Base-by-base conservation (phyloP, 2,329 filamentous ascomycete genomes). In the Cercospora nicotianae region DNA sequence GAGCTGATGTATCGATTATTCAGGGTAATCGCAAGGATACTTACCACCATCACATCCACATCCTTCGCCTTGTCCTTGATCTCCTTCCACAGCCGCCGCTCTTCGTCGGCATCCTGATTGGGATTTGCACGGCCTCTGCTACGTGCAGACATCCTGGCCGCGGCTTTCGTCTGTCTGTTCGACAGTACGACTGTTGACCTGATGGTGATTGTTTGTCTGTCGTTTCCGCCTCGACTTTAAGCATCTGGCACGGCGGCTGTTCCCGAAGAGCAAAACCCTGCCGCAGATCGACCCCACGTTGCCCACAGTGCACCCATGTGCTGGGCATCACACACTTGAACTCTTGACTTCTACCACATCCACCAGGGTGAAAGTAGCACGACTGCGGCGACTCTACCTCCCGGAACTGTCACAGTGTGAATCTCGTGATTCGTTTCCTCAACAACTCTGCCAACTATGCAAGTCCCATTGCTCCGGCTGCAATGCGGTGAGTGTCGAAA, bases 391-490 rank as follows among this genome's bases (percentile, higher is more conserved):
- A 23, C 20, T 13, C 45, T 13, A 20, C 20, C 13, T 1, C 5
- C 12, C 13, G 45, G 12, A 23, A 13, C 20, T 23, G 45, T 51
- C 45, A 23, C 45, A 26, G 8, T 23, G 18, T 23, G 45, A 13
- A 13, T 13, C n/a, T 13, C 20, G 45, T 23, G 20, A 13, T 23
- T 51, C 45, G 20, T 20, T 23, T 51, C 45, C 45, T 20, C 45
- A 12, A 23, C 20, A 23, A 23, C 20, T 51, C 18, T 12, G n/a
- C 13, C 12, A 75, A 81, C 73, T 53, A 87, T 94, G 86, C 91
- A 91, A 77, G 88, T 95, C 69, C 94, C 94, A 76, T 83, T 98
- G 63, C 86, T 97, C 79, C 89, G 93, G 74, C 88, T 98, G 72
- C 89, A 91, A 80, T 94, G 91, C 83, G 87, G 87, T 90, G 80